Base-by-base conservation (phyloP, 768 basidiomycete species). In the Podaxis sp. region DNA sequence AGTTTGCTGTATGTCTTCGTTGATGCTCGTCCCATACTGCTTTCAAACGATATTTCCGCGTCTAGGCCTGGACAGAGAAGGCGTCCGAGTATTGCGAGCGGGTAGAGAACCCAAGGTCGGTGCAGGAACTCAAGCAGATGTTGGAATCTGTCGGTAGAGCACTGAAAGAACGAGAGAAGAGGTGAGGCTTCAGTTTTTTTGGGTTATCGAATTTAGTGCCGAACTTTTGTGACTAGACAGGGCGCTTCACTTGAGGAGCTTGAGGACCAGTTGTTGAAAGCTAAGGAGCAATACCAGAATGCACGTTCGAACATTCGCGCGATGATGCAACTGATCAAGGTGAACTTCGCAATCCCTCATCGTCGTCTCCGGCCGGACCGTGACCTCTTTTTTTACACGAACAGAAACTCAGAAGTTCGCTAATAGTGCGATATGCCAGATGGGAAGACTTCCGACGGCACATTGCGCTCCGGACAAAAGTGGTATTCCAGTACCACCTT, bases 391-490 rank as follows among this genome's bases (percentile, higher is more conserved):
- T 44, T 10, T 14, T 38, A 28, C 48, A 42, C 57, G 27, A 37
- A 3, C 59, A 95, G 93, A 81, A 83, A 25, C 78, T 96, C 51
- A 83, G 79, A 64, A 70, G 79, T 4, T 89, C 93, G 0, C 78
- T 95, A 40, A 72, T 81, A 21, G 68, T 77, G 13, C 91, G 95
- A 21, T 72, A 89, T 57, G 71, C 76, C 16, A 84, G 84, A 66
- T 98, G 96, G 95, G 83, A 90, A 58, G 86, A 91, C 59, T 95
- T 95, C 78, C 85, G 95, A 55, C 81, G 85, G 9, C 89, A 93
- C 67, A 95, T 95, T 64, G 90, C 93, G n/a, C 77, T 93, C 28
- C 86, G 92, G 14, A 90, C 91, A 84, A 87, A 91, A 68, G 77
- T 88, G 28, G 85, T 90, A 42, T 97, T 98, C 77, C 81, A 84